phyloP scores from a whole-genome alignment of 108 stramenopile genomes.

The Seminavis robusta region DNA sequence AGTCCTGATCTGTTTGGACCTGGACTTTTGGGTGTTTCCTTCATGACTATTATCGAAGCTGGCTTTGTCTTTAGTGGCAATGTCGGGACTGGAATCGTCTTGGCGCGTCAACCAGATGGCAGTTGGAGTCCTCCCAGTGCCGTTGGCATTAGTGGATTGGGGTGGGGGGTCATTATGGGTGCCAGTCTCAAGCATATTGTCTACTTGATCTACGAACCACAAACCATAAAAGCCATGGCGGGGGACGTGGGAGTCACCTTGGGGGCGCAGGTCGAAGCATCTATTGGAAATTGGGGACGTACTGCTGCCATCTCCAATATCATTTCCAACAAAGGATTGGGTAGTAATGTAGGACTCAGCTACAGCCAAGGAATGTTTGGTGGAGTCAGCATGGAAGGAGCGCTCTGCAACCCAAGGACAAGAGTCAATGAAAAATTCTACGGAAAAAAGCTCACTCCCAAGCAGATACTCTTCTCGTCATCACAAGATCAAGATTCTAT shows the following conservation, averaged over 20 bases:
- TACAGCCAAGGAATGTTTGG: slow-evolving; percentile 12
- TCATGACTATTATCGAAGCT: slow-evolving; percentile 61
- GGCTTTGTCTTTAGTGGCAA: slow-evolving; percentile 66
- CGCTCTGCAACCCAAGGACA: slow-evolving; percentile 9
- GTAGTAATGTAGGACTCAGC: slow-evolving; percentile 8
- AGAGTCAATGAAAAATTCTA: slow-evolving; percentile 17
- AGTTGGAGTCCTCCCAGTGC: slow-evolving; percentile 71
- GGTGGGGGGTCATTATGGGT: slow-evolving; percentile 34
- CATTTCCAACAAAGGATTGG: slow-evolving; percentile 14
- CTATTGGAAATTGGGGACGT: slow-evolving; percentile 6
- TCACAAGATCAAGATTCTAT: neutral
- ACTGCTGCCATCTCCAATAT: slow-evolving; percentile 2
- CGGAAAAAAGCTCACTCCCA: slow-evolving; percentile 5
- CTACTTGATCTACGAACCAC: slow-evolving; percentile 17
- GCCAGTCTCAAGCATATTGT: slow-evolving; percentile 9
- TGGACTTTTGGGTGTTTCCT: slow-evolving; percentile 37
- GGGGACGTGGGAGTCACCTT: slow-evolving; percentile 8
- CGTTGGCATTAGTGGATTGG: slow-evolving; percentile 48
- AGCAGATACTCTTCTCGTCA: slow-evolving; percentile 6
- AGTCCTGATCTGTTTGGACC: slow-evolving; percentile 10
- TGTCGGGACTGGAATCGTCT: slow-evolving; percentile 61
- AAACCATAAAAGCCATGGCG: slow-evolving; percentile 12
- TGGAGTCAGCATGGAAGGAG: slow-evolving; percentile 17
- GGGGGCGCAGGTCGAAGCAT: slow-evolving; percentile 5
- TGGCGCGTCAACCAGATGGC: slow-evolving; percentile 40